Percentiles rank a stretch among this genome's conserved stretches.
Conservation (phyloP, 768 basidiomycete genomes). For the Podaxis sp. region DNA sequence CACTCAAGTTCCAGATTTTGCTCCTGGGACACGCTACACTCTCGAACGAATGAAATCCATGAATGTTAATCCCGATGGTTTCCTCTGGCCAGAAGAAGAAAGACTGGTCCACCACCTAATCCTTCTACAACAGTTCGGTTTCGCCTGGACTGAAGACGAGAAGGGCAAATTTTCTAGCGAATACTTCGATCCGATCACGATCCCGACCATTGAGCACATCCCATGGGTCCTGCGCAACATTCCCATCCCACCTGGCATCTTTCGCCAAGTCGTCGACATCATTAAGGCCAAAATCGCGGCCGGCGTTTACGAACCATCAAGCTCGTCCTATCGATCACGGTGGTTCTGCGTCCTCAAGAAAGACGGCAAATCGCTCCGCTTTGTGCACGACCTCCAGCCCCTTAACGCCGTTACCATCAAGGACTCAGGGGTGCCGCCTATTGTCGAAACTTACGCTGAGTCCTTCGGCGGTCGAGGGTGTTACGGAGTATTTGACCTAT, state of each 20-base stretch:
- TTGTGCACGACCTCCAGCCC: slow-evolving; percentile 33
- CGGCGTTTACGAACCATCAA: slow-evolving; percentile 35
- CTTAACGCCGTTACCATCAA: slow-evolving; percentile 32
- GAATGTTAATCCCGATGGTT: no score
- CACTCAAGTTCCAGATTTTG: no score
- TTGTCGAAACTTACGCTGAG: slow-evolving; percentile 26
- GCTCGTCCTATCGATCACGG: slow-evolving; percentile 31
- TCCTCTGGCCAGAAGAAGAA: no score
- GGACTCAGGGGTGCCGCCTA: slow-evolving; percentile 29
- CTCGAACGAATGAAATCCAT: no score
- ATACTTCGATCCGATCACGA: slow-evolving; percentile 27
- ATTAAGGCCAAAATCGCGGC: slow-evolving; percentile 30
- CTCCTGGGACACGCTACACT: no score
- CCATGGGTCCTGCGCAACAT: slow-evolving; percentile 26
- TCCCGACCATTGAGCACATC: slow-evolving; percentile 30
- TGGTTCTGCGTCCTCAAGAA: slow-evolving; percentile 41
- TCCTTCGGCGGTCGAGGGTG: slow-evolving; percentile 28
- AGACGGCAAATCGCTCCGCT: slow-evolving; percentile 25
- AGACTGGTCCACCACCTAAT: no score
- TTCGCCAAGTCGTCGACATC: slow-evolving; percentile 25
- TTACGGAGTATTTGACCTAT: slow-evolving; percentile 22
- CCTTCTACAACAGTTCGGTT: no score
- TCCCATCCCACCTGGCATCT: slow-evolving; percentile 27
- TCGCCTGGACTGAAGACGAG: slow-evolving; percentile 36
- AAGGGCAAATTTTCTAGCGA: slow-evolving; percentile 27